A percentile compares a stretch with the other conserved stretches of the same genome.
Conservation (phyloP, 2,329 filamentous ascomycete species). For the Claviceps digitariae region DNA sequence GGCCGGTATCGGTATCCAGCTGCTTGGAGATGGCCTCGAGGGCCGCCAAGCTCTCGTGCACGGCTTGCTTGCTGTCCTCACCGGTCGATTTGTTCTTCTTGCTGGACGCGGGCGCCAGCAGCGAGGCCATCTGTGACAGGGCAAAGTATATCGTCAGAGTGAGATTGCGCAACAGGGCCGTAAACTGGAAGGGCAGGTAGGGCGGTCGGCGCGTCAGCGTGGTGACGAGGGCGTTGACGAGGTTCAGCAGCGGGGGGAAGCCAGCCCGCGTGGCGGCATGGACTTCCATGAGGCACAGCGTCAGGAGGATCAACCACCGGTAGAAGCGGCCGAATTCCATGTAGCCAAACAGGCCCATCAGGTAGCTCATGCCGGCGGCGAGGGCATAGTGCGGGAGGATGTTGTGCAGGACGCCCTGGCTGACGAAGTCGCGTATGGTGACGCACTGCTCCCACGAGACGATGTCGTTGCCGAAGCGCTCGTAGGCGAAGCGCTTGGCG, state of each 20-base stretch:
- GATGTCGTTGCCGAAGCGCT: slow-evolving; percentile 69
- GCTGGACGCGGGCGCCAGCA: slow-evolving; percentile 34
- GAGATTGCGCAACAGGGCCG: slow-evolving; percentile 61
- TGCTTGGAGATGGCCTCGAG: slow-evolving; percentile 46
- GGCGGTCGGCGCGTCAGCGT: slow-evolving; percentile 35
- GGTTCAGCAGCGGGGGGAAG: slow-evolving; percentile 31
- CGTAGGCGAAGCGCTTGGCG: slow-evolving; percentile 71
- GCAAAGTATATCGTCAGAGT: slow-evolving; percentile 72
- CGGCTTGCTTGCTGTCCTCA: slow-evolving; percentile 29
- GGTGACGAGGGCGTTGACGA: slow-evolving; percentile 31
- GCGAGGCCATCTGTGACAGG: slow-evolving; percentile 64
- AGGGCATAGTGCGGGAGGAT: slow-evolving; percentile 48
- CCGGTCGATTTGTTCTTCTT: slow-evolving; percentile 12
- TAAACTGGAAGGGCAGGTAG: slow-evolving; percentile 74
- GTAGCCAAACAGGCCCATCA: slow-evolving; percentile 51
- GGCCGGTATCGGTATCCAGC: slow-evolving; percentile 54
- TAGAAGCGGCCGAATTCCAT: slow-evolving; percentile 54
- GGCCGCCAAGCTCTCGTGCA: slow-evolving; percentile 41
- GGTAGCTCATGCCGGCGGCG: slow-evolving; percentile 44
- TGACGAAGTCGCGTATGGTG: slow-evolving; percentile 60
- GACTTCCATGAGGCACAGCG: slow-evolving; percentile 43
- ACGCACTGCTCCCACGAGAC: slow-evolving; percentile 50
- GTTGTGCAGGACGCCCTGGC: slow-evolving; percentile 45
- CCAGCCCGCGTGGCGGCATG: slow-evolving; percentile 40
- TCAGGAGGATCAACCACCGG: slow-evolving; percentile 45